Evolutionary conservation across 441 rosid genomes (phyloP).

Genomic region (Gossypium schwendimanii): DNA sequence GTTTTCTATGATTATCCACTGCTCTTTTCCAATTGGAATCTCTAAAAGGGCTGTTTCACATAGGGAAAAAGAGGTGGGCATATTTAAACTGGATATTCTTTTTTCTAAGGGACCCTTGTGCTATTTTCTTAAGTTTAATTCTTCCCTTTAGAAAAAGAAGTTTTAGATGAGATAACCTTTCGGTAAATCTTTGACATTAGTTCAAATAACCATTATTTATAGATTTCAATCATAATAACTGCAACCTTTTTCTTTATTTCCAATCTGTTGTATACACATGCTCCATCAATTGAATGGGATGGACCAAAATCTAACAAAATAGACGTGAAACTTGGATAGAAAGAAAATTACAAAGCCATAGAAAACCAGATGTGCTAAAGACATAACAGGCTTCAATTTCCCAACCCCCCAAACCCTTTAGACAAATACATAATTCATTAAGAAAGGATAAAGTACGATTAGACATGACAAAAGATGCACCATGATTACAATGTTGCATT

Average conservation of each 20-base stretch:
- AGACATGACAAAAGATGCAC: slow-evolving; percentile 8
- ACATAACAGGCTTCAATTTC: slow-evolving; percentile 23
- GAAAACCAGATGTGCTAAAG: slow-evolving; percentile 22
- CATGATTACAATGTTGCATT: background rate
- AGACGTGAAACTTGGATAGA: slow-evolving; percentile 26
- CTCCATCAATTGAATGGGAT: slow-evolving; percentile 19
- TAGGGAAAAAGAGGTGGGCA: background rate
- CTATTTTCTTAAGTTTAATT: background rate
- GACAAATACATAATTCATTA: slow-evolving; percentile 22
- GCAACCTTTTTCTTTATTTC: background rate
- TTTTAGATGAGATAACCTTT: slow-evolving; percentile 25
- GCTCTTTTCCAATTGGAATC: background rate
- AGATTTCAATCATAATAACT: background rate
- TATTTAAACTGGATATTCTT: background rate
- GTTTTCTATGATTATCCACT: background rate
- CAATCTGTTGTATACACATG: slow-evolving; percentile 7
- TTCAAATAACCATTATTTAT: no score
- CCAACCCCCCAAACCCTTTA: slow-evolving; percentile 8
- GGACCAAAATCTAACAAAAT: slow-evolving; percentile 16
- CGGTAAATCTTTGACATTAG: slow-evolving; percentile 16
- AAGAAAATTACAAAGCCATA: slow-evolving; percentile 14
- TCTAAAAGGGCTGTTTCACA: slow-evolving; percentile 19
- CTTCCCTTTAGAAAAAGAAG: background rate
- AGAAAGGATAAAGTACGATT: slow-evolving; percentile 5
- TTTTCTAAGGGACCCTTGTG: background rate